These are phyloP conservation scores for Blastobotrys petasosporus DNA, from an alignment of 1,139 yeast genomes.

Conservation along the genomic window DNA sequence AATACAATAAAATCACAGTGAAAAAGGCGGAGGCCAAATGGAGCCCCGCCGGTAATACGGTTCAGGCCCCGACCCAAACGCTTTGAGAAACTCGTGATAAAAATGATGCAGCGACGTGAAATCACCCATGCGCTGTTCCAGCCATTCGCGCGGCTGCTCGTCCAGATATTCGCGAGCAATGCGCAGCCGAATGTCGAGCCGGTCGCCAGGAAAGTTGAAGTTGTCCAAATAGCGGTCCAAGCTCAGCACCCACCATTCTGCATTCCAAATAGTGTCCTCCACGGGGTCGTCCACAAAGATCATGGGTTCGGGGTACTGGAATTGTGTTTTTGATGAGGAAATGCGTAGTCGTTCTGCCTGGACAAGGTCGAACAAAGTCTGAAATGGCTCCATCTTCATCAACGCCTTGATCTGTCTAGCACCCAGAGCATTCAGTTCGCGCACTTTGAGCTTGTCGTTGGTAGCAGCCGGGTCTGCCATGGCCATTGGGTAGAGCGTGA, in stretches of 20 bases:
- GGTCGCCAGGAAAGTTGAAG: neutral
- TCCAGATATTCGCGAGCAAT: conserved; percentile 6
- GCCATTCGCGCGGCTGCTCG: conserved; percentile 5
- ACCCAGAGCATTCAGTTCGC: conserved; percentile 8
- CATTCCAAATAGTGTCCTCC: conserved; percentile 9
- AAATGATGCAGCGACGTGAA: conserved; percentile 7
- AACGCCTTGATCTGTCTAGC: conserved; percentile 4
- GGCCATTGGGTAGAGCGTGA: conserved; percentile 3
- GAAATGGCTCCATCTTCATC: conserved; percentile 5
- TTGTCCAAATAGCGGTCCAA: conserved; percentile 8
- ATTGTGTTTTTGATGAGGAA: conserved; percentile 6
- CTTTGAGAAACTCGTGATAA: conserved; percentile 1
- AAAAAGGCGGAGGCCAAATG: conserved; percentile 8
- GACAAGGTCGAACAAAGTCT: conserved; percentile 2
- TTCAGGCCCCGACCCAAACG: conserved; percentile 7
- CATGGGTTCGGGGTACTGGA: conserved; percentile 45
- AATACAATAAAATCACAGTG: neutral
- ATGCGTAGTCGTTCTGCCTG: conserved; percentile 3
- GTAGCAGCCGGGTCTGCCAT: neutral
- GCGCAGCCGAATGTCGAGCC: neutral
- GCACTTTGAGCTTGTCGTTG: conserved; percentile 8
- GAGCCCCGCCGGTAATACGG: conserved; percentile 6
- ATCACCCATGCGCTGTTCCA: neutral
- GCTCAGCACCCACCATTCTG: conserved; percentile 11
- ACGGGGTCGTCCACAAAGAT: conserved; percentile 47